Conservation (phyloP, 257 asterid genomes). For the Solanum boliviense region DNA sequence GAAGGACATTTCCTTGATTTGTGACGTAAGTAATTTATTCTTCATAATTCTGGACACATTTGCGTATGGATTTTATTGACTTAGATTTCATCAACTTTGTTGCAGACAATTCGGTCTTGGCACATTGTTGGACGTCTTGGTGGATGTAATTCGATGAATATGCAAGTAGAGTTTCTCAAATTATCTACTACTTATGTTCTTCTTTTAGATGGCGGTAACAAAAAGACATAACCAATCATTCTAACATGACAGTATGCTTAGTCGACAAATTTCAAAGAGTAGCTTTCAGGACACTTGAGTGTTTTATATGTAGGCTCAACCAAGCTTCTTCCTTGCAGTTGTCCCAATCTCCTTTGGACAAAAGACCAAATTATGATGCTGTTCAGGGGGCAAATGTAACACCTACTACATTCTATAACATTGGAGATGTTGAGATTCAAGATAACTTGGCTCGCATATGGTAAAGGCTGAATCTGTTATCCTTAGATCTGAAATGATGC, state of each 20-base stretch:
- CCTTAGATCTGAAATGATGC: background rate
- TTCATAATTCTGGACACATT: constrained; percentile 2
- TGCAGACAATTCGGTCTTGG: constrained; percentile 87
- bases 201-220: background rate
- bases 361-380: constrained; percentile 76
- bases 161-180: constrained; percentile 56
- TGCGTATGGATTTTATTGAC: constrained; percentile 2
- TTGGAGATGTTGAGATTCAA: constrained; percentile 91
- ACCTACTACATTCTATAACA: constrained; percentile 83
- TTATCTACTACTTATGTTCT: background rate
- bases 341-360: constrained; percentile 67
- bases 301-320: background rate
- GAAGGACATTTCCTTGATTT: constrained; percentile 66
- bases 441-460: constrained; percentile 85
- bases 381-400: constrained; percentile 75
- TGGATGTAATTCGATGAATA: constrained; percentile 92
- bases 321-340: constrained; percentile 29
- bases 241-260: background rate
- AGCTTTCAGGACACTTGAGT: background rate
- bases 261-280: background rate
- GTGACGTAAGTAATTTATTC: constrained; percentile 48
- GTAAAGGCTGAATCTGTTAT: constrained; percentile 17
- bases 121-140: constrained; percentile 96
- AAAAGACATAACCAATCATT: background rate
- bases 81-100: constrained; percentile 2